Percentiles rank a stretch among this genome's conserved stretches.
These are phyloP conservation scores for Tylopilus subfusipes DNA, from an alignment of 768 basidiomycete species.

Conservation along the genomic window DNA sequence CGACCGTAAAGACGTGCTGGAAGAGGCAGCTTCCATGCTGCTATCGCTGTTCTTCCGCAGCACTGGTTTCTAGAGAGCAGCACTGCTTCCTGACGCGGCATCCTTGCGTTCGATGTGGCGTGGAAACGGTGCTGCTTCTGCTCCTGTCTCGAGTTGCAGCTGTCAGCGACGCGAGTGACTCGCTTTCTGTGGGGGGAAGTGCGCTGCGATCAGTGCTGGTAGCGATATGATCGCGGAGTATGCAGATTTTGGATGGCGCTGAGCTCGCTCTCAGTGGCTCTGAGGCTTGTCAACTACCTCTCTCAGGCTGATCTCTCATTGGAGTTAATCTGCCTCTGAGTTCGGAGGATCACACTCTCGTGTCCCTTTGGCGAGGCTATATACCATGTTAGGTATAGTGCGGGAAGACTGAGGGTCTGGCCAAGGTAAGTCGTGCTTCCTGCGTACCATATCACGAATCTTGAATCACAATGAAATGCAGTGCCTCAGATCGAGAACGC, in stretches of 20 bases:
- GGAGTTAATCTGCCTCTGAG: not conserved
- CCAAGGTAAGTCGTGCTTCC: conserved; percentile 50
- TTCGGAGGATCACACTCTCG: conserved; percentile 1
- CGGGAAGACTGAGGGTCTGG: conserved; percentile 68
- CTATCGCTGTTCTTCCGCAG: conserved; percentile 2
- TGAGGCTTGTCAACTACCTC: not conserved
- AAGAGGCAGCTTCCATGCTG: conserved; percentile 18
- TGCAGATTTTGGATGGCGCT: conserved; percentile 1
- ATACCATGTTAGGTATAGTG: conserved; percentile 75
- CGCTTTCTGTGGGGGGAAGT: conserved; percentile 1
- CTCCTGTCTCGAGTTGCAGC: conserved; percentile 21
- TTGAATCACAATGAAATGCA: conserved; percentile 10
- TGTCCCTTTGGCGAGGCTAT: conserved; percentile 64
- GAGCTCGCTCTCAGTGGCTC: not conserved
- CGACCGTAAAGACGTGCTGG: conserved; percentile 12
- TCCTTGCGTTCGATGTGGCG: conserved; percentile 11
- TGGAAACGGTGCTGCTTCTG: conserved; percentile 19
- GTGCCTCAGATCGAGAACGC: conserved; percentile 65
- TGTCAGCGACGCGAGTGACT: no score
- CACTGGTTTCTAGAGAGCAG: conserved; percentile 15
- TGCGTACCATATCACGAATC: conserved; percentile 10
- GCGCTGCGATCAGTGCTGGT: conserved; percentile 2
- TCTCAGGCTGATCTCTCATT: not conserved
- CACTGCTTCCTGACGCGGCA: conserved; percentile 9
- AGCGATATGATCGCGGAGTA: conserved; percentile 10